phyloP scores from a whole-genome alignment of 495 filamentous ascomycete species.

The Neurospora tetrasperma region DNA sequence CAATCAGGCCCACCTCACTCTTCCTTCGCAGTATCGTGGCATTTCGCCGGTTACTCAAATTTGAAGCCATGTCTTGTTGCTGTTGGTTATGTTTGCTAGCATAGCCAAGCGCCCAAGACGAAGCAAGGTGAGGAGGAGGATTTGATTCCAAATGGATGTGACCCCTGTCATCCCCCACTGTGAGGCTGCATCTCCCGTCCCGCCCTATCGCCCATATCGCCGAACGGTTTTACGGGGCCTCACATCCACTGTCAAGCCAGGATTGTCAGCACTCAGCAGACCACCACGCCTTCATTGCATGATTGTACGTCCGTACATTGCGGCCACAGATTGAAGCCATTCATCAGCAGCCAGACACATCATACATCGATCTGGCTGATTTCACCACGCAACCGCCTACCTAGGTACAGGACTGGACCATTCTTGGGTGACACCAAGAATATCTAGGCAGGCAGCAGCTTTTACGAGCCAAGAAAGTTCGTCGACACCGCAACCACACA shows the following conservation, averaged over 20 bases:
- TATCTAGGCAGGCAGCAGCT: neutral
- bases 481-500: neutral
- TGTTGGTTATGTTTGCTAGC: neutral
- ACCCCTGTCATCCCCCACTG: neutral
- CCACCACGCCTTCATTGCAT: too few species aligned
- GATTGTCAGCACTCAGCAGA: neutral
- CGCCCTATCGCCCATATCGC: neutral
- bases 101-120: neutral
- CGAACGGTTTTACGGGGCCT: neutral
- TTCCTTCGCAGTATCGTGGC: neutral
- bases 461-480: neutral
- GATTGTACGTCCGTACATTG: neutral
- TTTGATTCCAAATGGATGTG: neutral
- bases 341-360: neutral
- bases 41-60: neutral
- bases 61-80: neutral
- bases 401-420: too few species aligned
- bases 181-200: neutral
- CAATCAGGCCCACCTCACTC: neutral
- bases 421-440: neutral
- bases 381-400: too few species aligned
- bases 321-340: neutral
- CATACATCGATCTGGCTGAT: neutral
- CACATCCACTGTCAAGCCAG: neutral
- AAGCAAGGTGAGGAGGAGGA: neutral